Evolutionary conservation across 202 grass and related monocot genomes (phyloP), one percentile per base, ranked within the genome.

Genomic region (Setaria italica): DNA sequence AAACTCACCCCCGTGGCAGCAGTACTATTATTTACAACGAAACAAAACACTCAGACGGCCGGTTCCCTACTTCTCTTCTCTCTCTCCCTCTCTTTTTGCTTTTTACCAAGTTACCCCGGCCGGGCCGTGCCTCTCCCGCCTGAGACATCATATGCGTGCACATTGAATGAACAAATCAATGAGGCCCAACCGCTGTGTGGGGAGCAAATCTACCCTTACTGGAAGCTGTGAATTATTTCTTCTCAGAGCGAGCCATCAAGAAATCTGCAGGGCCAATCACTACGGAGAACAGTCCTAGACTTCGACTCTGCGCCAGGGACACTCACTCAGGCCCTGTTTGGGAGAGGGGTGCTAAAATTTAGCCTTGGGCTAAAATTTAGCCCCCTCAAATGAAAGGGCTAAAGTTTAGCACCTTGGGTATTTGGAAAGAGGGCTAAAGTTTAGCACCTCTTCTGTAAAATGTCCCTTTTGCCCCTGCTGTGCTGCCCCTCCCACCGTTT

Each of bases 191-290:
- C 21, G 77, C 85, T 73, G 63, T 6, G 35, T 30, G 46, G 82
- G 84, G 77, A 81, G 81, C 85, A 88, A 88, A 91, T 88, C 70
- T 81, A 90, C 34, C 80, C 80, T 67, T 20, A n/a, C 81, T 49
- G 60, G 63, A 60, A 80, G 55, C 76, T 71, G 76, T 81, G 81
- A 84, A 76, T 66, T 20, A 59, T 82, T 87, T 87, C 80, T 3
- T 39, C 72, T 80, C 76, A 80, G 89, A 70, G 12, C 43, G 16
- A 35, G 66, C 64, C 70, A 91, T 85, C 85, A 72, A 88, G 48
- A 74, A 48, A 77, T 76, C 45, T 80, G 85, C 85, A 81, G 89
- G 64, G n/a, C 64, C 85, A 91, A 80, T 84, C 85, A 66, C 77
- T 55, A 11, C 19, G 43, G 34, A 85, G 76, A 87, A 85, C 81